Conservation (phyloP, 176 grass and related monocot species). For the Luzula sylvatica region DNA sequence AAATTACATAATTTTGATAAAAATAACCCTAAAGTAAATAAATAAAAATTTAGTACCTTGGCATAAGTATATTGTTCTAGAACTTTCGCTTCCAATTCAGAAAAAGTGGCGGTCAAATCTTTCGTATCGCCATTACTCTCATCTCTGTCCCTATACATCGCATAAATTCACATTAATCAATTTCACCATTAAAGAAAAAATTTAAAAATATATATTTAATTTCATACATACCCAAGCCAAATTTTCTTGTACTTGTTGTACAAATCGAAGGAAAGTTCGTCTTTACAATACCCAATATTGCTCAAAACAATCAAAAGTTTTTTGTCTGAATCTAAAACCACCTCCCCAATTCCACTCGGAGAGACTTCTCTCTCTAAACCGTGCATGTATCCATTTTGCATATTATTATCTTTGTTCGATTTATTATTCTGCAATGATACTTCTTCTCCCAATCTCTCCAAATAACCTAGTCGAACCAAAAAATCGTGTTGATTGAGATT, state of each 20-base stretch:
- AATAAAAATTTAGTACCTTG: constrained; percentile 48
- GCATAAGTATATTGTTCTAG: constrained; percentile 87
- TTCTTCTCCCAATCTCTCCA: constrained; percentile 62
- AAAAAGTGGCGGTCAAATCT: constrained; percentile 81
- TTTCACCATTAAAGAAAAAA: constrained; percentile 10
- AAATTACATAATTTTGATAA: not conserved
- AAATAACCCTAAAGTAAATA: not conserved
- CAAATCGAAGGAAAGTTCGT: constrained; percentile 73
- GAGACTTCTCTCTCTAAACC: constrained; percentile 42
- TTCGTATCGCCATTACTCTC: constrained; percentile 64
- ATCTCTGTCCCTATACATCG: constrained; percentile 64
- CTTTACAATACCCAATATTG: constrained; percentile 98
- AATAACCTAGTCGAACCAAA: constrained; percentile 62
- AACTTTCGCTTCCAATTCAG: constrained; percentile 82
- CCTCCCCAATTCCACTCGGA: constrained; percentile 24
- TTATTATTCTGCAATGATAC: constrained; percentile 56
- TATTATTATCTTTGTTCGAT: constrained; percentile 61
- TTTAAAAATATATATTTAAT: constrained; percentile 11
- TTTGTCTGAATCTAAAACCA: constrained; percentile 38
- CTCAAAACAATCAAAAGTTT: constrained; percentile 92
- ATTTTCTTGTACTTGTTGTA: constrained; percentile 88
- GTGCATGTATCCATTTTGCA: constrained; percentile 79
- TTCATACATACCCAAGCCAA: constrained; percentile 58
- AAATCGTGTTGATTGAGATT: no score
- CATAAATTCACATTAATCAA: not conserved